phyloP scores from a whole-genome alignment of 352 stramenopile genomes.

The Phytophthora niederhauseri region DNA sequence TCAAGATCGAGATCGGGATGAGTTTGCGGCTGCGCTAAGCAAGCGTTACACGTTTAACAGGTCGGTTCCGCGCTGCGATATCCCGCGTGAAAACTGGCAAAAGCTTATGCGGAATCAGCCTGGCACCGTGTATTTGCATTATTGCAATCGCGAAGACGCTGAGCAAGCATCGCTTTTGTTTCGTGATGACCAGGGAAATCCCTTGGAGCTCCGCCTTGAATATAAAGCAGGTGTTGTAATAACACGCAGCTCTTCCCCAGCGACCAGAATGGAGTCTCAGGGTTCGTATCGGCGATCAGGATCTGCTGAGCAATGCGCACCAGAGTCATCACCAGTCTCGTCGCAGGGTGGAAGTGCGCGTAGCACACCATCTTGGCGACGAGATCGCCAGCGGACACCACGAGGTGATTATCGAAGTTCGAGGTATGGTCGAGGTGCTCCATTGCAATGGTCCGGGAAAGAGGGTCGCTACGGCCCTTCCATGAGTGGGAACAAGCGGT shows the following conservation, averaged over 20 bases:
- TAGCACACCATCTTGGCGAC: conserved; percentile 25
- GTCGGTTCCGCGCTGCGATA: conserved; percentile 54
- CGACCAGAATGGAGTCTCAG: conserved; percentile 1
- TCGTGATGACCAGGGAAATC: conserved; percentile 46
- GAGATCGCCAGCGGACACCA: conserved; percentile 13
- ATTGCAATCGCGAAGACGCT: conserved; percentile 59
- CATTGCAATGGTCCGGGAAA: not conserved
- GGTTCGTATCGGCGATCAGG: conserved; percentile 30
- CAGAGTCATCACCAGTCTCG: conserved; percentile 24
- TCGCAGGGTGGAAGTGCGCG: conserved; percentile 25
- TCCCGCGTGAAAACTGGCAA: conserved; percentile 65
- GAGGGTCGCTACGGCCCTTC: conserved; percentile 10
- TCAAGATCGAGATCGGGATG: conserved; percentile 56
- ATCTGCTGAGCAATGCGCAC: conserved; percentile 40
- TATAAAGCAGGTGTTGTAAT: conserved; percentile 49
- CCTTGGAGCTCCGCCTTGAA: conserved; percentile 43
- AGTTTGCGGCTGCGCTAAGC: conserved; percentile 50
- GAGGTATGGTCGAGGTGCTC: conserved; percentile 13
- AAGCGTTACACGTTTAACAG: conserved; percentile 60
- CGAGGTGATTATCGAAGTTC: conserved; percentile 15
- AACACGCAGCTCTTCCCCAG: conserved; percentile 28
- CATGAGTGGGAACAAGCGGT: conserved; percentile 22
- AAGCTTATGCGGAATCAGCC: conserved; percentile 45
- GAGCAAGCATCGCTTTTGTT: conserved; percentile 45
- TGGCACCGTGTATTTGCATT: conserved; percentile 52